Percentiles rank a stretch among this genome's conserved stretches.
Evolutionary conservation across 78 protist species (phyloP).

Genomic region (Chrysochromulina parva): DNA sequence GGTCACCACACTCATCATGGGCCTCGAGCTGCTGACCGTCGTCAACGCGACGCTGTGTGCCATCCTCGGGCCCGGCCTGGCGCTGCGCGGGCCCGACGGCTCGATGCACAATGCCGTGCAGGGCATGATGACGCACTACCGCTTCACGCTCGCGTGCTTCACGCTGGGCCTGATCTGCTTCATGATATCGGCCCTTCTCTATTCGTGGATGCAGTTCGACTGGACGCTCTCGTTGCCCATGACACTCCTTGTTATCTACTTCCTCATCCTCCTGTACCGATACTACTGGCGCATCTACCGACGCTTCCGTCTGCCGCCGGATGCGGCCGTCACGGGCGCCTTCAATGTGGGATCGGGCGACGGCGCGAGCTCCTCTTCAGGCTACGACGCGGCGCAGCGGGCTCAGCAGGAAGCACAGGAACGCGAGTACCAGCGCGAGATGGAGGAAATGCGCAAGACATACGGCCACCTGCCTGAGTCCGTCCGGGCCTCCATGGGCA

Average conservation of each 20-base stretch:
- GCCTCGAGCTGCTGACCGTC: constrained; percentile 6
- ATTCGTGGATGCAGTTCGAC: not conserved
- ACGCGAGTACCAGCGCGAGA: too few relatives aligned
- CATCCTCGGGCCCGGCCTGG: constrained; percentile 13
- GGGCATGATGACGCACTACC: constrained; percentile 15
- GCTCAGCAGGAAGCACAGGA: too few relatives aligned
- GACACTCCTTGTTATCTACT: not conserved
- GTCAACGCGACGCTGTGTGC: constrained; percentile 29
- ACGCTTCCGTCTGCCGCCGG: not conserved
- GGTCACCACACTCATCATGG: constrained; percentile 18
- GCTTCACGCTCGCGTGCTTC: not conserved
- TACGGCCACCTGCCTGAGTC: not conserved
- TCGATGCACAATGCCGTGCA: not conserved
- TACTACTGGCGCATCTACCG: not conserved
- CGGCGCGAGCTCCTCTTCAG: not conserved
- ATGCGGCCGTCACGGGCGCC: not conserved
- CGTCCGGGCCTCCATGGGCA: not conserved
- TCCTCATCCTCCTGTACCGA: not conserved
- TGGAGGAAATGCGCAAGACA: not conserved
- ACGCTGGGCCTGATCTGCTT: not conserved
- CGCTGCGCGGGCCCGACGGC: constrained; percentile 5
- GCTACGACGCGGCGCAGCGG: too few relatives aligned
- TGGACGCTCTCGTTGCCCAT: not conserved
- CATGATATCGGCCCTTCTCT: not conserved
- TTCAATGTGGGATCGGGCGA: not conserved